phyloP scores from a whole-genome alignment of 139 green algal genomes.

The Closterium sp. region DNA sequence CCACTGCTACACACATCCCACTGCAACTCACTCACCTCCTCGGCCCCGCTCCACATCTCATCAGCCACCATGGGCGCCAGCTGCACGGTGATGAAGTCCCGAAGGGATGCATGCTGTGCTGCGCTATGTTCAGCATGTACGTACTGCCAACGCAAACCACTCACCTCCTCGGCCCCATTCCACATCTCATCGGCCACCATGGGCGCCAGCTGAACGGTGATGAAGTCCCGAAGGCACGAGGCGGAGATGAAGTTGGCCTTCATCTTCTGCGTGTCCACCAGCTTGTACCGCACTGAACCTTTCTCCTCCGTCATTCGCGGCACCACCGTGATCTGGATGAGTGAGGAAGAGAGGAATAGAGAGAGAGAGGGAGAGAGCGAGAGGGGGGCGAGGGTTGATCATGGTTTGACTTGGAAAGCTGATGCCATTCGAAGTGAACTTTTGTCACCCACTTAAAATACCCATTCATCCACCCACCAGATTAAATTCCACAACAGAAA shows the following conservation, averaged over 20 bases:
- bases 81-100: conserved; percentile 25
- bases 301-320: conserved; percentile 31
- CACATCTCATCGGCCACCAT: conserved; percentile 23
- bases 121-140: neutral
- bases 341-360: neutral
- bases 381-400: too few species aligned
- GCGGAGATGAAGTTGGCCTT: neutral
- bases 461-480: too few species aligned
- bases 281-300: conserved; percentile 14
- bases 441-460: too few species aligned
- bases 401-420: too few species aligned
- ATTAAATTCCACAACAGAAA: too few species aligned
- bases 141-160: neutral
- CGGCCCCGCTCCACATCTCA: conserved; percentile 5
- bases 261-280: neutral
- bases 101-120: too few species aligned
- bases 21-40: neutral
- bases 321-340: conserved; percentile 7
- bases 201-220: conserved; percentile 27
- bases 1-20: too few species aligned
- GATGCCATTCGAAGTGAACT: too few species aligned
- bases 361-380: too few species aligned
- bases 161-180: conserved; percentile 6
- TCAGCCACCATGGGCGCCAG: conserved; percentile 13
- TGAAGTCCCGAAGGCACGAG: neutral